These are phyloP conservation scores for Penicillium oxalicum DNA, from an alignment of 2,329 filamentous ascomycete species.

Conservation along the genomic window DNA sequence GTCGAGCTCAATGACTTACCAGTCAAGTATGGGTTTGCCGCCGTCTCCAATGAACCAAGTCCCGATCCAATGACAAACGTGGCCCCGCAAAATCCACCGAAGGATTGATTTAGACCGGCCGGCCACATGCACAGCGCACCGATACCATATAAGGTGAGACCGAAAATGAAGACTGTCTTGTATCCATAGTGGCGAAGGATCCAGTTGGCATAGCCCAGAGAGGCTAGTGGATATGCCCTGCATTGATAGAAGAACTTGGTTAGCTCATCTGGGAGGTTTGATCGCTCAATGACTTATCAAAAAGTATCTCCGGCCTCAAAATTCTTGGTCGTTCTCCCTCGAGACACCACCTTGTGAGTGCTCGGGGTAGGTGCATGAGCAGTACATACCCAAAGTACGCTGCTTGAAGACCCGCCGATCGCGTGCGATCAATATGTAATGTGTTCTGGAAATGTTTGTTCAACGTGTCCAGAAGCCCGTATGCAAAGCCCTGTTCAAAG, in stretches of 20 bases:
- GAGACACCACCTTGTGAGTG: not conserved
- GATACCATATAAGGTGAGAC: constrained; percentile 62
- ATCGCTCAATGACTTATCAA: not conserved
- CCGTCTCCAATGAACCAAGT: constrained; percentile 68
- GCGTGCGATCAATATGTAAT: constrained; percentile 49
- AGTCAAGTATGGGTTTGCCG: constrained; percentile 69
- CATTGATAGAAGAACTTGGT: not conserved
- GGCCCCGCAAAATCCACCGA: constrained; percentile 65
- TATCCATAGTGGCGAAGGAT: constrained; percentile 70
- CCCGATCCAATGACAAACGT: constrained; percentile 71
- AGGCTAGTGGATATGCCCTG: constrained; percentile 50
- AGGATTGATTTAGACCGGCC: constrained; percentile 64
- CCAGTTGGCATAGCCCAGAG: constrained; percentile 50
- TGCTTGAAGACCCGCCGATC: constrained; percentile 58
- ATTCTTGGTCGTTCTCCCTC: too few species aligned
- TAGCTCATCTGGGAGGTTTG: too few species aligned
- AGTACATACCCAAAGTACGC: constrained; percentile 56
- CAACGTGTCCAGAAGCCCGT: constrained; percentile 46
- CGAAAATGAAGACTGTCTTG: constrained; percentile 72
- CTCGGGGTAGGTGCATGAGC: too few species aligned
- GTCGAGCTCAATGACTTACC: constrained; percentile 25
- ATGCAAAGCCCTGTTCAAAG: constrained; percentile 39
- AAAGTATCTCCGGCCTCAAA: not conserved
- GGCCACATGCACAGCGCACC: constrained; percentile 83
- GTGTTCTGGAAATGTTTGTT: constrained; percentile 56